These are phyloP conservation scores for Dendrobium officinale DNA, from an alignment of 106 monocot genomes.

Conservation along the genomic window DNA sequence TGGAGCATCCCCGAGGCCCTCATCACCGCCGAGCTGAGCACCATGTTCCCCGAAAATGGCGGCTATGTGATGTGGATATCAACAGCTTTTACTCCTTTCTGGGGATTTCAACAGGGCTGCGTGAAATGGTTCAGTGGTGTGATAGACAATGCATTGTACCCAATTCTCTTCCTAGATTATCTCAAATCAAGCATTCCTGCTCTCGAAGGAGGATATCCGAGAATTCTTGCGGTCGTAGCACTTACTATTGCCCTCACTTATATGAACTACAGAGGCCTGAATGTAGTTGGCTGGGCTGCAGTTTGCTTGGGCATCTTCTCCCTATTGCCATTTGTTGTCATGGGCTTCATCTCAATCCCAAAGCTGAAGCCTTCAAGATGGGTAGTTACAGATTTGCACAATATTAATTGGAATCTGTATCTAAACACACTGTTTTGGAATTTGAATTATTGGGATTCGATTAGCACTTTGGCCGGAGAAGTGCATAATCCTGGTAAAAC, in stretches of 20 bases:
- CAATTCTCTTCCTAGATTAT: constrained; percentile 43
- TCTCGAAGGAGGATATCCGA: constrained; percentile 25
- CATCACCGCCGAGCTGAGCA: constrained; percentile 47
- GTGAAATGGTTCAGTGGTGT: constrained; percentile 52
- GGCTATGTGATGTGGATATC: constrained; percentile 50
- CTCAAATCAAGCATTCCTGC: constrained; percentile 35
- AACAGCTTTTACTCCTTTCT: constrained; percentile 31
- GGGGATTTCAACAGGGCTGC: constrained; percentile 40
- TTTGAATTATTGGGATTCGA: constrained; percentile 43
- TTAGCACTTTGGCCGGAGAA: constrained; percentile 49
- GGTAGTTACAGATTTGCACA: constrained; percentile 17
- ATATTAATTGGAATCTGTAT: constrained; percentile 34
- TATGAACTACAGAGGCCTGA: constrained; percentile 43
- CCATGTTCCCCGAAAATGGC: constrained; percentile 46
- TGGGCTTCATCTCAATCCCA: constrained; percentile 36
- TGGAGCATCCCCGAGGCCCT: constrained; percentile 52
- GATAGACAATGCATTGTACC: constrained; percentile 46
- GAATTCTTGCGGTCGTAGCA: constrained; percentile 19
- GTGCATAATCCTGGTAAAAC: constrained; percentile 29
- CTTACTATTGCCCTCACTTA: constrained; percentile 34
- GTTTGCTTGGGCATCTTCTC: constrained; percentile 32
- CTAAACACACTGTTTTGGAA: constrained; percentile 45
- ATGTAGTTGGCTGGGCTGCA: constrained; percentile 42
- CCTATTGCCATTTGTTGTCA: constrained; percentile 33
- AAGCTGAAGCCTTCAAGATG: constrained; percentile 24